Conservation (phyloP, 768 basidiomycete genomes). For the Gloeophyllum trabeum region DNA sequence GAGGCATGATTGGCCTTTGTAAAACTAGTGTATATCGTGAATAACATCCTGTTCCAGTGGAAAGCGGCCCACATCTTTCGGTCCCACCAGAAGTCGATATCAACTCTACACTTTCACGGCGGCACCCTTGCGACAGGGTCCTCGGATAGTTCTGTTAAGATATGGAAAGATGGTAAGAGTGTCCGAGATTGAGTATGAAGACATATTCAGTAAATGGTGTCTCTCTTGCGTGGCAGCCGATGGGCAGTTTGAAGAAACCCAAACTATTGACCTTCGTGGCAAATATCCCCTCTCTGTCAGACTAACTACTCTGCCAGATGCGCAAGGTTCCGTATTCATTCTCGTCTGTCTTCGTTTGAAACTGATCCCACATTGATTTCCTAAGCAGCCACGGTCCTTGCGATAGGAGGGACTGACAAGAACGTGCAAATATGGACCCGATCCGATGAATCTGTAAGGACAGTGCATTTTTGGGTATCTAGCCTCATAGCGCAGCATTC, state of each 20-base stretch:
- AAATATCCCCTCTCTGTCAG: constrained; percentile 70
- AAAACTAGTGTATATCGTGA: not conserved
- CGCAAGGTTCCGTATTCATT: constrained; percentile 37
- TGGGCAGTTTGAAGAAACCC: constrained; percentile 23
- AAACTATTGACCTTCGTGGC: constrained; percentile 52
- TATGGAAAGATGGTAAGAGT: constrained; percentile 40
- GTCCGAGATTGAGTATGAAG: constrained; percentile 16
- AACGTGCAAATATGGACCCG: constrained; percentile 71
- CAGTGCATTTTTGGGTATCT: constrained; percentile 1
- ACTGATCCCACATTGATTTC: not conserved
- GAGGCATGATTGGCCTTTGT: constrained; percentile 2
- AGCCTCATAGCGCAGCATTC: not conserved
- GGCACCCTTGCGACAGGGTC: constrained; percentile 61
- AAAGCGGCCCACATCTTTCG: constrained; percentile 24
- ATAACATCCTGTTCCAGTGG: constrained; percentile 40
- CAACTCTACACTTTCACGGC: constrained; percentile 44
- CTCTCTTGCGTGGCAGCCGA: not conserved
- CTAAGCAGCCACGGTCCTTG: constrained; percentile 44
- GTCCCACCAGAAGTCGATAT: constrained; percentile 63
- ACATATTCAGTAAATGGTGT: not conserved
- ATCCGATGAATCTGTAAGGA: constrained; percentile 27
- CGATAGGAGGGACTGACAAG: constrained; percentile 73
- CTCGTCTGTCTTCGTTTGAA: constrained; percentile 1
- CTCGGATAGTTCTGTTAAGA: constrained; percentile 70
- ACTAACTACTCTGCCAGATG: constrained; percentile 50